Percentiles rank a stretch among this genome's conserved stretches.
Conservation (phyloP, 495 filamentous ascomycete genomes). For the Aspergillus leporis region DNA sequence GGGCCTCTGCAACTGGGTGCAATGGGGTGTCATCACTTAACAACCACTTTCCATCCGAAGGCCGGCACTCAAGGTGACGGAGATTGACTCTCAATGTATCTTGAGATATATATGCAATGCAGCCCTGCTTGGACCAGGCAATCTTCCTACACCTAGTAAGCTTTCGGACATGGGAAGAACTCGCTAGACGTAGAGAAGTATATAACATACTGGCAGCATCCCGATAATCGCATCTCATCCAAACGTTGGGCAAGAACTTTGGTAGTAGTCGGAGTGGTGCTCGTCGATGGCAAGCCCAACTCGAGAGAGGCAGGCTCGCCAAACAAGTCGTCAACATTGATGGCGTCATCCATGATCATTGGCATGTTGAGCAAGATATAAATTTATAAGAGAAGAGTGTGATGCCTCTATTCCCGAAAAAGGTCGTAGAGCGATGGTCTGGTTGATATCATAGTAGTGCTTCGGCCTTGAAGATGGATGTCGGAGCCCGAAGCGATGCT, state of each 20-base stretch:
- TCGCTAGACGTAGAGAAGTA: background rate
- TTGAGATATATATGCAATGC: slow-evolving; percentile 78
- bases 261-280: slow-evolving; percentile 50
- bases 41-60: slow-evolving; percentile 73
- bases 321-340: slow-evolving; percentile 75
- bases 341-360: slow-evolving; percentile 66
- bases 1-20: slow-evolving; percentile 42
- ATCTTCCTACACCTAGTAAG: slow-evolving; percentile 60
- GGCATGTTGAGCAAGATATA: slow-evolving; percentile 30
- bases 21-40: slow-evolving; percentile 62
- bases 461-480: background rate
- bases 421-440: background rate
- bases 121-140: slow-evolving; percentile 87
- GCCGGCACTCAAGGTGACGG: slow-evolving; percentile 67
- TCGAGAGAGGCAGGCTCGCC: slow-evolving; percentile 60
- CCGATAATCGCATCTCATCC: slow-evolving; percentile 74
- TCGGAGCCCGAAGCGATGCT: background rate
- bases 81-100: slow-evolving; percentile 68
- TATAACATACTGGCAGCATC: slow-evolving; percentile 77
- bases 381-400: background rate
- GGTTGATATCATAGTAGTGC: slow-evolving; percentile 3
- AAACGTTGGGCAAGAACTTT: slow-evolving; percentile 71
- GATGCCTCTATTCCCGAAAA: background rate
- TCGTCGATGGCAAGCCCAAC: slow-evolving; percentile 54
- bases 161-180: background rate